Percentiles rank a stretch among this genome's conserved stretches.
Evolutionary conservation across 2,329 filamentous ascomycete genomes (phyloP).

Genomic region (Cladophialophora chaetospira): DNA sequence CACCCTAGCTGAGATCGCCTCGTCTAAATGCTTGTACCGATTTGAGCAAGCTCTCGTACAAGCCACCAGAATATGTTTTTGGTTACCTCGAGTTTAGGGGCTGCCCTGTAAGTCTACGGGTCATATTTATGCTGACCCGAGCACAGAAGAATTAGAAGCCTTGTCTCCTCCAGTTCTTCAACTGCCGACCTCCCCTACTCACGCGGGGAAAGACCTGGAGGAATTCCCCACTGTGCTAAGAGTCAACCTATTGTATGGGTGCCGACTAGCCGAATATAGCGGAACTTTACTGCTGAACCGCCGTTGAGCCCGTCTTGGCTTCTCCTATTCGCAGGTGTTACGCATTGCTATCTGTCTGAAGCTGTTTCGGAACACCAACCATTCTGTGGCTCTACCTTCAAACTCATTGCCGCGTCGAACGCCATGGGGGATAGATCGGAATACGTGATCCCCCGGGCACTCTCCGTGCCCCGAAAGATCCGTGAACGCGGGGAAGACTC

Average conservation of each 20-base stretch:
- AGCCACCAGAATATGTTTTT: not conserved
- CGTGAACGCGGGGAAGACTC: not conserved
- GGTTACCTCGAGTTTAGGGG: too few species aligned
- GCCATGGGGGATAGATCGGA: not conserved
- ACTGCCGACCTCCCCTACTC: constrained; percentile 5
- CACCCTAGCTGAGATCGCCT: not conserved
- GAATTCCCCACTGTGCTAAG: not conserved
- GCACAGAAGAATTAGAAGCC: not conserved
- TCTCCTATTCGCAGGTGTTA: not conserved
- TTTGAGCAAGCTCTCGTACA: not conserved
- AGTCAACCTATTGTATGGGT: not conserved
- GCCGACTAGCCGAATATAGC: constrained; percentile 2
- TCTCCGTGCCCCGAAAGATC: not conserved
- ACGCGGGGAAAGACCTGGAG: constrained; percentile 8
- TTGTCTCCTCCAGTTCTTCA: constrained; percentile 3
- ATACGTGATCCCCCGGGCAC: not conserved
- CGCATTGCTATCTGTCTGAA: not conserved
- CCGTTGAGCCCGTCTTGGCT: not conserved
- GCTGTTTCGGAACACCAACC: not conserved
- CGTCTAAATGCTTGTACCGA: constrained; percentile 1
- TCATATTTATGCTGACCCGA: constrained; percentile 11
- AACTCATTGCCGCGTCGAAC: not conserved
- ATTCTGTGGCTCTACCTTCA: not conserved
- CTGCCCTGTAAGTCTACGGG: not conserved
- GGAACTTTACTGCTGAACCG: not conserved